Percentiles rank a stretch among this genome's conserved stretches.
Evolutionary conservation across 345 rosid genomes (phyloP).

Genomic region (Camelina neglecta): DNA sequence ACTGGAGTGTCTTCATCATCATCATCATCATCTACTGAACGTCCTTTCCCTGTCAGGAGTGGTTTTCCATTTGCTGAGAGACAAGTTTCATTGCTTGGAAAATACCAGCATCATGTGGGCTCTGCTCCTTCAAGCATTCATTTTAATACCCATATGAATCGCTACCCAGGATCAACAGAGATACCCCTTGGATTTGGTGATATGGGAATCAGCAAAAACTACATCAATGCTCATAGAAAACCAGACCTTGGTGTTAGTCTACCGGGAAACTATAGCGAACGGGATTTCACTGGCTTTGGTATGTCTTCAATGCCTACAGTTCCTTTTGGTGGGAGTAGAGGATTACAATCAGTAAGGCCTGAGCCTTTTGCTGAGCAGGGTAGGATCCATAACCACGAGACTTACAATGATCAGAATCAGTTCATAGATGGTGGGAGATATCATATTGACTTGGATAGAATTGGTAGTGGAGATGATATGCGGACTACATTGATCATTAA

Average conservation of each 20-base stretch:
- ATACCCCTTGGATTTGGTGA: slow-evolving; percentile 56
- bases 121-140: slow-evolving; percentile 90
- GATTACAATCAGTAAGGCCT: slow-evolving; percentile 49
- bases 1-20: slow-evolving; percentile 63
- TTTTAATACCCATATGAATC: slow-evolving; percentile 60
- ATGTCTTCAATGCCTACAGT: slow-evolving; percentile 61
- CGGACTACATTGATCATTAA: slow-evolving; percentile 94
- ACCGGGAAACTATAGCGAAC: slow-evolving; percentile 55
- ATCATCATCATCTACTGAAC: slow-evolving; percentile 53
- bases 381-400: slow-evolving; percentile 50
- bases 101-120: slow-evolving; percentile 79
- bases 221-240: slow-evolving; percentile 53
- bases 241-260: slow-evolving; percentile 48
- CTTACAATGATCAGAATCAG: slow-evolving; percentile 50
- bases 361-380: slow-evolving; percentile 63
- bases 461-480: slow-evolving; percentile 67
- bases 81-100: slow-evolving; percentile 61
- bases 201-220: slow-evolving; percentile 54
- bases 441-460: slow-evolving; percentile 85
- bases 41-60: slow-evolving; percentile 54
- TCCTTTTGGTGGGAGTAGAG: slow-evolving; percentile 55
- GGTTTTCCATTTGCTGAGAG: slow-evolving; percentile 61
- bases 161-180: slow-evolving; percentile 62
- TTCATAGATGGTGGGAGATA: slow-evolving; percentile 66
- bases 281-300: slow-evolving; percentile 58